These are phyloP conservation scores for Maudiozyma barnettii DNA, from an alignment of 805 yeast species.

Conservation along the genomic window DNA sequence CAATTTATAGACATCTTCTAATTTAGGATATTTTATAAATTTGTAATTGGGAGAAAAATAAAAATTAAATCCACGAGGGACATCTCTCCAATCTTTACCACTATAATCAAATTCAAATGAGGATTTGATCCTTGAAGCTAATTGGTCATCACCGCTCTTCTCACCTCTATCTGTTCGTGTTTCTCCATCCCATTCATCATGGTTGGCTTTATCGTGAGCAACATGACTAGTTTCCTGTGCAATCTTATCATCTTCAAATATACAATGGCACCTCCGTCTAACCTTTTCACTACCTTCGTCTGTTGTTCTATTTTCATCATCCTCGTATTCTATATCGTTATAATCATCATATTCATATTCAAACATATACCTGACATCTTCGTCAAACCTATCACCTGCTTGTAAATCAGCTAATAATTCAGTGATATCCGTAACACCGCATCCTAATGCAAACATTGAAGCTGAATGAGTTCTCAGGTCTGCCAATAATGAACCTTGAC, in stretches of 20 bases:
- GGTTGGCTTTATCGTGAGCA: neutral
- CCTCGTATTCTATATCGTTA: slow-evolving; percentile 20
- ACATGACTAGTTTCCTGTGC: slow-evolving; percentile 12
- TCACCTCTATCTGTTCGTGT: neutral
- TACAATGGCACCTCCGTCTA: slow-evolving; percentile 29
- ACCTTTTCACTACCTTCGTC: neutral
- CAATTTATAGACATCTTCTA: slow-evolving; percentile 10
- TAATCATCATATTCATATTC: slow-evolving; percentile 44
- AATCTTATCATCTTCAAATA: slow-evolving; percentile 29
- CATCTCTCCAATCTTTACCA: slow-evolving; percentile 67
- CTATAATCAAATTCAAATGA: slow-evolving; percentile 44
- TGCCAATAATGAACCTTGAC: slow-evolving; percentile 49
- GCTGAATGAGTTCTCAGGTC: slow-evolving; percentile 53
- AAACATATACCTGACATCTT: slow-evolving; percentile 53
- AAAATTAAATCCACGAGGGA: slow-evolving; percentile 51
- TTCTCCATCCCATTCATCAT: neutral
- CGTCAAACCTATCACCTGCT: slow-evolving; percentile 57
- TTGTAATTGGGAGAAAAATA: slow-evolving; percentile 22
- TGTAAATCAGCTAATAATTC: slow-evolving; percentile 47
- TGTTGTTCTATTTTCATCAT: neutral
- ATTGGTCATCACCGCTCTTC: neutral
- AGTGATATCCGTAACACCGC: slow-evolving; percentile 40
- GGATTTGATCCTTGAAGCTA: slow-evolving; percentile 30
- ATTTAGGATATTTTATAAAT: slow-evolving; percentile 13
- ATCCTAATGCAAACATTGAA: slow-evolving; percentile 42